Percentiles rank a stretch among this genome's conserved stretches.
Conservation (phyloP, 108 stramenopile genomes). For the Discostella stelligeroides region DNA sequence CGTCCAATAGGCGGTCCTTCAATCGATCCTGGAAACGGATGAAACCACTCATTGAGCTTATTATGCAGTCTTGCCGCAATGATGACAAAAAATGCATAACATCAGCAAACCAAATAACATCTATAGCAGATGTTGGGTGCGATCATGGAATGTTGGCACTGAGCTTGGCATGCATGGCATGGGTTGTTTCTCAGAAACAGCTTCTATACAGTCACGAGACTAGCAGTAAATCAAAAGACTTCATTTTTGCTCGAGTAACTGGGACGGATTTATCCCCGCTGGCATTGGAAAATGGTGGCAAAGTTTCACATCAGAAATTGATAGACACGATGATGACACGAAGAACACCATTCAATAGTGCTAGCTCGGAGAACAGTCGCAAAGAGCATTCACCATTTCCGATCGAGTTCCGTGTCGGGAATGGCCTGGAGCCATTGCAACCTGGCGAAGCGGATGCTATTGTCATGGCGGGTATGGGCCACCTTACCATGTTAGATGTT, state of each 20-base stretch:
- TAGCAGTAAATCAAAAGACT: not conserved
- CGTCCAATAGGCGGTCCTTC: slow-evolving; percentile 38
- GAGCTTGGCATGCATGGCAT: slow-evolving; percentile 63
- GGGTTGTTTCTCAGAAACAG: not conserved
- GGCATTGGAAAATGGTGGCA: slow-evolving; percentile 59
- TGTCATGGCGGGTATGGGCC: slow-evolving; percentile 86
- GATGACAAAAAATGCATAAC: not conserved
- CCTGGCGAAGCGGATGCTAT: slow-evolving; percentile 68
- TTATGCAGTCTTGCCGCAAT: slow-evolving; percentile 10
- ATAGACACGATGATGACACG: not conserved
- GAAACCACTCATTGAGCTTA: slow-evolving; percentile 35
- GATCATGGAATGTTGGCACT: slow-evolving; percentile 80
- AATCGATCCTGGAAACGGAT: slow-evolving; percentile 40
- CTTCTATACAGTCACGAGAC: not conserved
- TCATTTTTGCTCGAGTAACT: slow-evolving; percentile 55
- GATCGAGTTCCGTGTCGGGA: slow-evolving; percentile 68
- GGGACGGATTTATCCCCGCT: slow-evolving; percentile 73
- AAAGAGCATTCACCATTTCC: slow-evolving; percentile 29
- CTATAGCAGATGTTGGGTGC: slow-evolving; percentile 77
- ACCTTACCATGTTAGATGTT: slow-evolving; percentile 70
- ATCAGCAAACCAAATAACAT: slow-evolving; percentile 17
- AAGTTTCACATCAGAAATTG: slow-evolving; percentile 28
- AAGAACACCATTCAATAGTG: too few species aligned
- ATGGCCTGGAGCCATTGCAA: slow-evolving; percentile 62
- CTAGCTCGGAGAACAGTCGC: too few species aligned